Conservation (phyloP, 352 stramenopile genomes). For the Globisporangium middletonii region DNA sequence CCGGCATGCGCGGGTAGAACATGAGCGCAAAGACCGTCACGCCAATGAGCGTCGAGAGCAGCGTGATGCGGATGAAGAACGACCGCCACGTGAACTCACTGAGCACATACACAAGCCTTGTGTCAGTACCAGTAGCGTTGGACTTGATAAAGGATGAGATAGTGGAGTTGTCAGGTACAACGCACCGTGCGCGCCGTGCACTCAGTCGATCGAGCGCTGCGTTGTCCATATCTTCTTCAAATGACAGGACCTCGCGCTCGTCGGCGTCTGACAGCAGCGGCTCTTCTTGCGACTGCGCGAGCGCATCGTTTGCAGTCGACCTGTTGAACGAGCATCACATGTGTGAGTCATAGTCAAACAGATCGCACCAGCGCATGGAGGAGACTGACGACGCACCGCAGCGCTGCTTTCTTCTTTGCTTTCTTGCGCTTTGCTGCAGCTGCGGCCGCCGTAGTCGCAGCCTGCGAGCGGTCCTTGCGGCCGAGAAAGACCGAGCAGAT, state of each 20-base stretch:
- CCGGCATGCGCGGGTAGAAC: conserved; percentile 83
- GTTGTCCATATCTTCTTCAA: conserved; percentile 56
- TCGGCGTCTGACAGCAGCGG: conserved; percentile 43
- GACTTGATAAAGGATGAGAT: too few relatives aligned
- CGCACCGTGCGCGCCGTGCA: conserved; percentile 30
- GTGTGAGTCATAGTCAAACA: neutral
- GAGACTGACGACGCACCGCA: conserved; percentile 9
- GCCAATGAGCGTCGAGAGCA: conserved; percentile 42
- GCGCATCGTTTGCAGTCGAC: conserved; percentile 29
- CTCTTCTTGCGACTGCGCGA: conserved; percentile 32
- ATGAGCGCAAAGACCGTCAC: conserved; percentile 74
- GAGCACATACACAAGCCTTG: neutral
- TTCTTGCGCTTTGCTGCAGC: neutral
- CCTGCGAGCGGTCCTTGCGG: conserved; percentile 8
- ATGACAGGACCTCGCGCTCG: conserved; percentile 46
- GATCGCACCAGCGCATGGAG: too few relatives aligned
- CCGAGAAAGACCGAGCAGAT: conserved; percentile 75
- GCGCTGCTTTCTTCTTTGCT: conserved; percentile 25
- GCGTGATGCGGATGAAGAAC: conserved; percentile 47
- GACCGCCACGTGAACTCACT: conserved; percentile 48
- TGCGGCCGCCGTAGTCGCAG: neutral
- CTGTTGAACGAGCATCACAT: neutral
- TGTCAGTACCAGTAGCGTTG: neutral
- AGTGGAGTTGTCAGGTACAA: neutral
- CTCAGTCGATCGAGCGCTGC: conserved; percentile 45